Evolutionary conservation across 352 stramenopile species (phyloP), one percentile per base, ranked within the genome.

Genomic region (Phytophthora rubi): DNA sequence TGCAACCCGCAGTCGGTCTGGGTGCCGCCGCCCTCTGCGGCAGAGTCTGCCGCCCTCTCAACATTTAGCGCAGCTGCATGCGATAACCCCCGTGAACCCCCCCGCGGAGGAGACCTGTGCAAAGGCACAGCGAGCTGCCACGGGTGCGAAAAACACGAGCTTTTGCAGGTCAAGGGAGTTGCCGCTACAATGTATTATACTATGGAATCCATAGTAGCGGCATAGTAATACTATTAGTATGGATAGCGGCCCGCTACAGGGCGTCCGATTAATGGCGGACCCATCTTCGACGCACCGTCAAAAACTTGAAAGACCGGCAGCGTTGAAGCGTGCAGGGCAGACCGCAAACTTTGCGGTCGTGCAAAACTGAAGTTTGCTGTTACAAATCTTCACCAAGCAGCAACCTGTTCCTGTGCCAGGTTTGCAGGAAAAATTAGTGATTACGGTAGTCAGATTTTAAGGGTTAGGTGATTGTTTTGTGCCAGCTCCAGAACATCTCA

Each of bases 31-130:
- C 16, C 62, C 62, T 69, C 62, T 69, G 18, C 18, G 18, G 18
- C 18, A 21, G 18, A 21, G 18, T 21, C 18, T 21, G 45, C 62
- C 61, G 32, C 57, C 55, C 23, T 47, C 39, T 47, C 39, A 60
- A 54, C 60, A 67, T 69, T 59, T 35, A 57, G 44, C 4, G 53
- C 62, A 69, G 62, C 62, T 69, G 62, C 62, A 68, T 53, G 44
- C 42, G 39, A 55, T 68, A 54, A 18, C 49, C 59, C 49, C 59
- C 0, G 23, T 47, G 5, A 18, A 7, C 39, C 8, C 39, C 39
- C 39, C 39, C 39, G 39, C 15, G 37, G 39, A 47, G 39, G 39
- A 47, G 39, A 47, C 39, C 39, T 47, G 3, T 12, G 13, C 15
- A 47, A 18, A 47, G 39, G 53, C 53, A 63, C 62, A 58, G 53